phyloP scores from a whole-genome alignment of 73 alveolate genomes.

The Stentor coeruleus region DNA sequence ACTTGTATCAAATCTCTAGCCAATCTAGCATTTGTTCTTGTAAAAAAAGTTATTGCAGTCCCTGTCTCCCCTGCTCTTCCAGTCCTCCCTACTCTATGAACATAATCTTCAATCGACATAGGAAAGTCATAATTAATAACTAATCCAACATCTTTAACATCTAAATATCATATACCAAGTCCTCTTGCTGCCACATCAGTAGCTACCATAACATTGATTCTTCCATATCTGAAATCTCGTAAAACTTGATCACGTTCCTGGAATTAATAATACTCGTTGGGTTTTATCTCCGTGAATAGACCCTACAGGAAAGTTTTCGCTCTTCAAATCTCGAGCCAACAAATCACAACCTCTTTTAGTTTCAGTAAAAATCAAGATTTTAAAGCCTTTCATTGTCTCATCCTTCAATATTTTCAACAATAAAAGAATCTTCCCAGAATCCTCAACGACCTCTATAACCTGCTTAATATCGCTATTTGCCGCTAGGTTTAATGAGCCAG shows the following conservation, averaged over 20 bases:
- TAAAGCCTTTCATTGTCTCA: constrained; percentile 68
- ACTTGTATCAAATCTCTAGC: no score
- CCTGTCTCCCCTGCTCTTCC: constrained; percentile 83
- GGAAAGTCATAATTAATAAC: constrained; percentile 83
- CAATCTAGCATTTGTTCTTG: no score
- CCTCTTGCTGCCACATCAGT: constrained; percentile 61
- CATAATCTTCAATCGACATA: constrained; percentile 54
- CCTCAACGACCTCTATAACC: constrained; percentile 78
- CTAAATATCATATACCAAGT: constrained; percentile 60
- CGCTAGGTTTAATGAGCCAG: constrained; percentile 38
- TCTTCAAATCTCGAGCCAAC: constrained; percentile 50
- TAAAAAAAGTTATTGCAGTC: constrained; percentile 63
- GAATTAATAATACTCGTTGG: constrained; percentile 37
- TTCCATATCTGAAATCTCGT: constrained; percentile 29
- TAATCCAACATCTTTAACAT: constrained; percentile 57
- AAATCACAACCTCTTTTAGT: constrained; percentile 88
- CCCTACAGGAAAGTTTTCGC: constrained; percentile 61
- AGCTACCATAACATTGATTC: constrained; percentile 50
- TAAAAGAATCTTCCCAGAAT: constrained; percentile 81
- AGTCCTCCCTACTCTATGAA: constrained; percentile 85
- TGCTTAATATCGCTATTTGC: constrained; percentile 52
- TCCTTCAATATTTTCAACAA: constrained; percentile 42
- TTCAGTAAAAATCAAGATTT: constrained; percentile 76
- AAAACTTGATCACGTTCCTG: not conserved
- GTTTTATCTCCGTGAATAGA: constrained; percentile 92